A percentile compares a stretch with the other conserved stretches of the same genome.
Conservation (phyloP, 2,329 filamentous ascomycete species). For the Ophiostoma sp. region DNA sequence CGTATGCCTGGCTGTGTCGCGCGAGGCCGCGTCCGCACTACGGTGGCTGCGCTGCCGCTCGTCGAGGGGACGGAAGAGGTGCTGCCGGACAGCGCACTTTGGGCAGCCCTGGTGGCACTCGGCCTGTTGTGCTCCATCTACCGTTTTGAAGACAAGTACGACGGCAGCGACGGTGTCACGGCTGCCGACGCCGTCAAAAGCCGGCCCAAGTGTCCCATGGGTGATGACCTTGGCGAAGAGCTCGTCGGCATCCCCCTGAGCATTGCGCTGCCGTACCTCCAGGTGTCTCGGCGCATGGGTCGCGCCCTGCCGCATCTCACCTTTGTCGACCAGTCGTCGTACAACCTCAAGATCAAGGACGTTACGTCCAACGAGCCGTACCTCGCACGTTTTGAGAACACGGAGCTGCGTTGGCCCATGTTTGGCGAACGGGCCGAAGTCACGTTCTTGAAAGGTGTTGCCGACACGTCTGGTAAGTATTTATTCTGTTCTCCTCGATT, state of each 20-base stretch:
- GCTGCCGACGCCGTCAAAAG: slow-evolving; percentile 30
- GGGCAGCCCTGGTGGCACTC: slow-evolving; percentile 48
- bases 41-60: slow-evolving; percentile 44
- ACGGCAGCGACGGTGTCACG: slow-evolving; percentile 45
- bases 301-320: slow-evolving; percentile 48
- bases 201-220: slow-evolving; percentile 39
- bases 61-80: slow-evolving; percentile 45
- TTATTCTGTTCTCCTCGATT: neutral
- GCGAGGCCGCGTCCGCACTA: slow-evolving; percentile 46
- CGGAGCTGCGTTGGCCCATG: slow-evolving; percentile 49
- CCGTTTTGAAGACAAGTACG: slow-evolving; percentile 47
- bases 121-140: slow-evolving; percentile 52
- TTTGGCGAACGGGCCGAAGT: slow-evolving; percentile 49
- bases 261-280: slow-evolving; percentile 47
- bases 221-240: slow-evolving; percentile 48
- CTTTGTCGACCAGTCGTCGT: slow-evolving; percentile 49
- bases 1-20: slow-evolving; percentile 49
- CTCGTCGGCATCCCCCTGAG: slow-evolving; percentile 44
- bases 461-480: slow-evolving; percentile 36
- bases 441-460: slow-evolving; percentile 47
- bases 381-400: slow-evolving; percentile 48
- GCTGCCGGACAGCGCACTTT: slow-evolving; percentile 48
- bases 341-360: slow-evolving; percentile 48
- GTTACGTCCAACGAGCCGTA: slow-evolving; percentile 46
- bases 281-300: slow-evolving; percentile 47